phyloP scores from a whole-genome alignment of 2,329 filamentous ascomycete species.

The Aschersonia sp. region DNA sequence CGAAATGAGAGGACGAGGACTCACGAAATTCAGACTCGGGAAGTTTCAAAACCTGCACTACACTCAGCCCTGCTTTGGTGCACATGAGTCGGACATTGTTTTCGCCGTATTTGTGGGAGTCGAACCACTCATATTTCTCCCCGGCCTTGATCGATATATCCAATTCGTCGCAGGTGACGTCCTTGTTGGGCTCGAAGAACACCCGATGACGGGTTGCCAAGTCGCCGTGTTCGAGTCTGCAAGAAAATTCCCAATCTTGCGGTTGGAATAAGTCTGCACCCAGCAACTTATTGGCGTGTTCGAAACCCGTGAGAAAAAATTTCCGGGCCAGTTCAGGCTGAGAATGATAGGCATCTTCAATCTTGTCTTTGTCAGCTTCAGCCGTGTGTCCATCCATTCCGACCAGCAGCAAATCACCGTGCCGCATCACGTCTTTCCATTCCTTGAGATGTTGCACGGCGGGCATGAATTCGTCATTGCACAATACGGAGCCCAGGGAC shows the following conservation, averaged over 20 bases:
- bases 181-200: slow-evolving; percentile 20
- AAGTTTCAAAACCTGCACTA: slow-evolving; percentile 20
- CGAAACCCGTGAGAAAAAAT: slow-evolving; percentile 25
- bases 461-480: slow-evolving; percentile 23
- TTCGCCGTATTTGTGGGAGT: slow-evolving; percentile 26
- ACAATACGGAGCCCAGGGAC: slow-evolving; percentile 26
- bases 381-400: slow-evolving; percentile 26
- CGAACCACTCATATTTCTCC: slow-evolving; percentile 27
- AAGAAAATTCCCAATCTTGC: slow-evolving; percentile 22
- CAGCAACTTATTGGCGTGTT: slow-evolving; percentile 19
- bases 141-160: slow-evolving; percentile 14
- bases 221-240: slow-evolving; percentile 17
- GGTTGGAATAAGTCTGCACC: slow-evolving; percentile 19
- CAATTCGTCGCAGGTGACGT: slow-evolving; percentile 13
- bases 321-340: slow-evolving; percentile 17
- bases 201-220: slow-evolving; percentile 25
- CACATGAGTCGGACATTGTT: slow-evolving; percentile 23
- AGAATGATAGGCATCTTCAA: slow-evolving; percentile 25
- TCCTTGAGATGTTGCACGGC: slow-evolving; percentile 19
- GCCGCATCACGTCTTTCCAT: slow-evolving; percentile 20
- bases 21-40: slow-evolving; percentile 23
- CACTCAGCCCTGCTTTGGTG: slow-evolving; percentile 20
- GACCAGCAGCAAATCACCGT: slow-evolving; percentile 20
- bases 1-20: slow-evolving; percentile 6
- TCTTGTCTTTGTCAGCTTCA: slow-evolving; percentile 17